Conservation (phyloP, 495 filamentous ascomycete species). For the Podospora pseudocomata region DNA sequence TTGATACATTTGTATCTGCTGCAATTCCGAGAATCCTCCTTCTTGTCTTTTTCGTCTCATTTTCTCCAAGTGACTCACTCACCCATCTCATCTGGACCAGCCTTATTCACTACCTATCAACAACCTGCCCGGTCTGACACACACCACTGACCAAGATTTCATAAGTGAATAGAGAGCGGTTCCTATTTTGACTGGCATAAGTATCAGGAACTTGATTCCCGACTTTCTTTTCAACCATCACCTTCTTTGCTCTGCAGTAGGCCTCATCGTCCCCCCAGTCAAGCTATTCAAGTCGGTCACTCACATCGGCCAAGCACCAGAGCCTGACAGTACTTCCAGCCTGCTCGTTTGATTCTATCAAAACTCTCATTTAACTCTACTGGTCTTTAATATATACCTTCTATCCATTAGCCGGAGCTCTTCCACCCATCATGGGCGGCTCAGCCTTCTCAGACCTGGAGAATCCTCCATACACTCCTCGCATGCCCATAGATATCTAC, state of each 20-base stretch:
- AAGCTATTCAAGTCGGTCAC: not conserved
- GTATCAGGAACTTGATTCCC: not conserved
- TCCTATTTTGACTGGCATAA: not conserved
- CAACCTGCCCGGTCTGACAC: not conserved
- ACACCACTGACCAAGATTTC: not conserved
- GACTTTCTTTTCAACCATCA: not conserved
- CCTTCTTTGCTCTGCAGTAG: not conserved
- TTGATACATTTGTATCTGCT: not conserved
- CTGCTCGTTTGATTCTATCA: no score
- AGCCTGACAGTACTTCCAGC: not conserved
- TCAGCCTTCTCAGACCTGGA: constrained; percentile 47
- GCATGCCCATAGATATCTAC: constrained; percentile 54
- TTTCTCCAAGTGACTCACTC: not conserved
- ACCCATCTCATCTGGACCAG: not conserved
- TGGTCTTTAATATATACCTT: not conserved
- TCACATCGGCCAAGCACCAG: not conserved
- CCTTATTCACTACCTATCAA: not conserved
- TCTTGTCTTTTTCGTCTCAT: not conserved
- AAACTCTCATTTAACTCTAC: not conserved
- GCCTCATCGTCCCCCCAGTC: not conserved
- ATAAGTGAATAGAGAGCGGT: not conserved
- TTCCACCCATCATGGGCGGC: constrained; percentile 48
- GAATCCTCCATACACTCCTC: constrained; percentile 51
- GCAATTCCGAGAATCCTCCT: not conserved
- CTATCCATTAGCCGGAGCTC: not conserved